Base-by-base conservation (phyloP, 176 grass and related monocot genomes). In the Ensete ventricosum region DNA sequence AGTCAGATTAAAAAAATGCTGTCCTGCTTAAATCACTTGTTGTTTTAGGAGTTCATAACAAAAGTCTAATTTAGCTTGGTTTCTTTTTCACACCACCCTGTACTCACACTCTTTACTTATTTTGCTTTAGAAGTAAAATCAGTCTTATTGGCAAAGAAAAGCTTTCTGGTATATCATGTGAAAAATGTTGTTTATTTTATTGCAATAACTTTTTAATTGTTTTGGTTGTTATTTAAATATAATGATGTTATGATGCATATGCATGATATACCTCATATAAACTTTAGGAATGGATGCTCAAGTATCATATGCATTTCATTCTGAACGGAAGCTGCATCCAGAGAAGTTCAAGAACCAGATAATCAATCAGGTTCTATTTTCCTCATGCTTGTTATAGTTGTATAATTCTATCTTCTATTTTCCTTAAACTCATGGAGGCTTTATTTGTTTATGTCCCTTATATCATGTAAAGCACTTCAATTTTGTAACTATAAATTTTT, bases 291-390 rank as follows among this genome's bases (percentile, higher is more conserved):
- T 90, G 93, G 93, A 96, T 83, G 93, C 93, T 34, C 83, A 92
- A 88, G 85, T 96, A 69, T 96, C 93, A 66, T 96, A 96, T 54
- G 89, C 78, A 83, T 96, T 96, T 87, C 93, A 96, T 83, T 83
- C 87, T 79, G 89, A 92, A 81, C 82, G 93, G 43, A 96, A 90
- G 85, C 80, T 71, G 77, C 84, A 96, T 82, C 89, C 93, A 70
- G 89, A 96, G 73, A 96, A 92, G 53, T 96, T 96, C 77, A 96
- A 86, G 77, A 92, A 90, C 48, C 93, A 96, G 79, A 64, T 88
- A 76, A 81, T 81, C 64, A 96, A 96, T 74, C 93, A 96, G 89
- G 89, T 96, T 9, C 13, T 23, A 83, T 53, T 58, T 20, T 21
- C 11, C 72, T 26, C 71, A 55, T 26, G 21, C 48, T 55, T 11